Base-by-base conservation (phyloP, 352 stramenopile species). In the Elongisporangium prolatum region DNA sequence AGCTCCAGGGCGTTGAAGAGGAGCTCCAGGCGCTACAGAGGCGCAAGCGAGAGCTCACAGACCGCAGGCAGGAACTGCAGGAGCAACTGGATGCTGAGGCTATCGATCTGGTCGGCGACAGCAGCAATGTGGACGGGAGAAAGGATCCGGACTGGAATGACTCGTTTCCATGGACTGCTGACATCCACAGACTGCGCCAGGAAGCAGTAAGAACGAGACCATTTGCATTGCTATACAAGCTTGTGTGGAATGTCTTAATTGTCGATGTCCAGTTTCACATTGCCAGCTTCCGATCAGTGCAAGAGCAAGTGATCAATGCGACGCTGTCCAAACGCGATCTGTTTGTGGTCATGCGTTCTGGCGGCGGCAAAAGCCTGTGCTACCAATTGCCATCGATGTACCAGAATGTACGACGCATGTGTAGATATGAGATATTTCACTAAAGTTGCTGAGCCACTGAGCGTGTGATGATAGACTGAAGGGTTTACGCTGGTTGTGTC, bases 281-380 rank as follows among this genome's bases (percentile, higher is more conserved):
- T 62, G 52, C 69, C 24, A 63, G 51, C 14, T 98, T 98, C 67
- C 83, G 95, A 28, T 88, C 85, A 2, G 78, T 97, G 64, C 95
- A 98, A 75, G 53, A 91, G 48, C 68, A 89, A 54, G 92, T 98
- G 47, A 97, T 98, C 60, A 92, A 97, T 56, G 74, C 78, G 7
- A 98, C 92, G 34, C 66, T 98, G 9, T 84, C 69, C 21, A 81
- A 79, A 10, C 72, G 89, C 57, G 91, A 98, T 66, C 79, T 72
- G 20, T 98, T 98, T 64, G 87, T 97, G 52, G 78, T 98, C 57
- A 98, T 98, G 92, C 81, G 85, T 16, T 97, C 91, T 0, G 84
- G 85, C 40, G 84, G 86, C 44, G 84, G 86, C 49, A 95, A 94
- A 63, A 91, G 80, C 24, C 69, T 98, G 1, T 97, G 84, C 47